Evolutionary conservation across 2,329 filamentous ascomycete species (phyloP).

Genomic region (Neonectria punicea): DNA sequence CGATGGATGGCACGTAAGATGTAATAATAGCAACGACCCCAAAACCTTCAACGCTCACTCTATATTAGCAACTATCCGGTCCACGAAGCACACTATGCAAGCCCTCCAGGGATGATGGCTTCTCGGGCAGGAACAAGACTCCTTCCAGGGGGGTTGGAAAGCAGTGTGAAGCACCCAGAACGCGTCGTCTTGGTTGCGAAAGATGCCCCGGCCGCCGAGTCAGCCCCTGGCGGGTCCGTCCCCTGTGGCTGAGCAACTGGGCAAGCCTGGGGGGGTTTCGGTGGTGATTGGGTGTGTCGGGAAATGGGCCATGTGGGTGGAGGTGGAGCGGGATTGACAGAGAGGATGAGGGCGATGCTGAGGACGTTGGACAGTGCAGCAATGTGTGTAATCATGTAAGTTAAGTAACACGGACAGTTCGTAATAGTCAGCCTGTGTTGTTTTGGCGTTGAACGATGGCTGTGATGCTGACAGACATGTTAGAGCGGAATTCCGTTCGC

Average conservation of each 20-base stretch:
- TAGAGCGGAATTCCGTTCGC: conserved; percentile 12
- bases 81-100: neutral
- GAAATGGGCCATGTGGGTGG: conserved; percentile 7
- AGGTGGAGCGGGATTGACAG: conserved; percentile 1
- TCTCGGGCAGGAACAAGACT: neutral
- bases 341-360: neutral
- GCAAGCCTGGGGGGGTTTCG: neutral
- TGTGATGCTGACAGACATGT: neutral
- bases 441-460: neutral
- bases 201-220: neutral
- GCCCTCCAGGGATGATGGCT: neutral
- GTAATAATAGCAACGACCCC: conserved; percentile 4
- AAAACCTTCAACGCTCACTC: neutral
- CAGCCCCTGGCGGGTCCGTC: conserved; percentile 3
- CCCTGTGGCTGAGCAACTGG: conserved; percentile 21
- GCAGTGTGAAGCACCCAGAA: neutral
- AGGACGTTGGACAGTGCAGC: neutral
- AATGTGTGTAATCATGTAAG: no score
- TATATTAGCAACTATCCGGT: neutral
- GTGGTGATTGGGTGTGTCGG: neutral
- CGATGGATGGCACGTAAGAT: neutral
- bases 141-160: neutral
- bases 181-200: neutral
- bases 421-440: neutral
- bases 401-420: no score